These are phyloP conservation scores for Parastagonospora nodorum DNA, from an alignment of 2,329 filamentous ascomycete genomes.

Conservation along the genomic window DNA sequence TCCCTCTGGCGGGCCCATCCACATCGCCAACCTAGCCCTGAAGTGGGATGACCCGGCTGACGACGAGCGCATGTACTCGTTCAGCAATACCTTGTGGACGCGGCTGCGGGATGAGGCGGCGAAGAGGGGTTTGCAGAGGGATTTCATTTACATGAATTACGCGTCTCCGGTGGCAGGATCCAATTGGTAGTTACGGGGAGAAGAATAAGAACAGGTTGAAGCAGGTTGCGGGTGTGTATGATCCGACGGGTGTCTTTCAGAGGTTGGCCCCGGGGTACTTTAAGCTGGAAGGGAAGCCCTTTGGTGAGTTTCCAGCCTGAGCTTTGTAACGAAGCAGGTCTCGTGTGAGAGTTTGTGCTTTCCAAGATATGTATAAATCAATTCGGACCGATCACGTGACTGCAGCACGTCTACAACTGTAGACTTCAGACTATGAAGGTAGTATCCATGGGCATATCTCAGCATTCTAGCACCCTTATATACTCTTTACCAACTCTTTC, in stretches of 20 bases:
- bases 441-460: too few species aligned
- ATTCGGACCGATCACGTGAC: too few species aligned
- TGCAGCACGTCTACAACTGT: too few species aligned
- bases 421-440: too few species aligned
- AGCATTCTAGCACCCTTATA: too few species aligned
- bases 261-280: slow-evolving; percentile 27
- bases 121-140: slow-evolving; percentile 12
- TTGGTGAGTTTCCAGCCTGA: slow-evolving; percentile 10
- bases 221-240: slow-evolving; percentile 17
- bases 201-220: slow-evolving; percentile 37
- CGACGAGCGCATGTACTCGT: slow-evolving; percentile 26
- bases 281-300: slow-evolving; percentile 26
- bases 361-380: too few species aligned
- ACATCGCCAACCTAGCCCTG: slow-evolving; percentile 24
- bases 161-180: slow-evolving; percentile 50
- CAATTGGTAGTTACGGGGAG: slow-evolving; percentile 49
- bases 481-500: too few species aligned
- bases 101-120: slow-evolving; percentile 14
- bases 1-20: slow-evolving; percentile 22
- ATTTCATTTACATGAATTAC: slow-evolving; percentile 55
- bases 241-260: slow-evolving; percentile 25
- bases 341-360: too few species aligned
- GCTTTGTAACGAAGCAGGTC: background rate
- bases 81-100: slow-evolving; percentile 24
- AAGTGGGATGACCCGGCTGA: slow-evolving; percentile 31